phyloP scores from a whole-genome alignment of 768 basidiomycete species.

The Pholiota microspora region DNA sequence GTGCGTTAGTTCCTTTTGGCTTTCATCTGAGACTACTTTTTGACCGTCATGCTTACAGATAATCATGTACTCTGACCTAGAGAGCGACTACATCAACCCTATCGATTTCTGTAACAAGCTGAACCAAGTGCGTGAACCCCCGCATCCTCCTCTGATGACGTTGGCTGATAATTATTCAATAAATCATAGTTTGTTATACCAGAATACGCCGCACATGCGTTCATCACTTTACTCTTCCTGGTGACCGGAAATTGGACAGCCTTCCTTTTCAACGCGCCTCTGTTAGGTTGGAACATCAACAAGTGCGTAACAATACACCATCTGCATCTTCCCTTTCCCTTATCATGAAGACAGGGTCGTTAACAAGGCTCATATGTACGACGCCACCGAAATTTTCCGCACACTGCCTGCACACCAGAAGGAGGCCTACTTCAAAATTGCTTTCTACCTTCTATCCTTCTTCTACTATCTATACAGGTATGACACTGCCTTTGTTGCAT shows the following conservation, averaged over 20 bases:
- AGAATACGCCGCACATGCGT: slow-evolving; percentile 92
- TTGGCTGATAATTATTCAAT: neutral
- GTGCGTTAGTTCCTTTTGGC: slow-evolving; percentile 48
- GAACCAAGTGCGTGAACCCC: slow-evolving; percentile 67
- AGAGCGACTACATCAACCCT: slow-evolving; percentile 99
- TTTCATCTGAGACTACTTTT: too few species aligned
- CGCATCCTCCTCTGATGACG: neutral
- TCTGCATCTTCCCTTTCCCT: neutral
- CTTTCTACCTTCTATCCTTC: slow-evolving; percentile 86
- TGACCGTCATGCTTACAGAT: slow-evolving; percentile 50
- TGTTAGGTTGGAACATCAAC: slow-evolving; percentile 89
- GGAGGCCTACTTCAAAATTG: slow-evolving; percentile 92
- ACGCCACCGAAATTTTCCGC: slow-evolving; percentile 98
- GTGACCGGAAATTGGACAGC: slow-evolving; percentile 91
- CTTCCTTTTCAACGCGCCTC: slow-evolving; percentile 83
- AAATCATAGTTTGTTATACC: slow-evolving; percentile 86
- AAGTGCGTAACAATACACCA: slow-evolving; percentile 62
- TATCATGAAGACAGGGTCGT: slow-evolving; percentile 21
- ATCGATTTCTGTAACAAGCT: slow-evolving; percentile 99
- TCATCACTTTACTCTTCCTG: slow-evolving; percentile 85
- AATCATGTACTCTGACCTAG: slow-evolving; percentile 99
- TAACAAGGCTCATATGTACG: slow-evolving; percentile 95
- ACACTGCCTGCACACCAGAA: slow-evolving; percentile 92
- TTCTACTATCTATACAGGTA: slow-evolving; percentile 91
- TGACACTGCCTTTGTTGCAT: slow-evolving; percentile 25